These are phyloP conservation scores for Jamesozyma gamospora DNA, from an alignment of 805 yeast species.

Conservation along the genomic window DNA sequence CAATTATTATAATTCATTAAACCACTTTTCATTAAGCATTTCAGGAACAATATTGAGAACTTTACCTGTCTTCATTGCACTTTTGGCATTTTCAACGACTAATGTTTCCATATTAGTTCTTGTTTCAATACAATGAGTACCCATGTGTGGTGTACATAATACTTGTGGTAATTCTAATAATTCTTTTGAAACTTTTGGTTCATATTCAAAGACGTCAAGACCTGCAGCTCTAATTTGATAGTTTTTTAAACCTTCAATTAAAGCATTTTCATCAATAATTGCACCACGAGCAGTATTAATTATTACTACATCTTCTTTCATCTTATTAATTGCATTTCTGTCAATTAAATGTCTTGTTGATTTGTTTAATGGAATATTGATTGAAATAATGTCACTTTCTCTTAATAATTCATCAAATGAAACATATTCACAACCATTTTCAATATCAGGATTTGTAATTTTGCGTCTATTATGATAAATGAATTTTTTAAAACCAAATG, in stretches of 20 bases:
- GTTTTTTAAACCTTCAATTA: slow-evolving; percentile 44
- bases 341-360: slow-evolving; percentile 63
- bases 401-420: slow-evolving; percentile 56
- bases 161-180: slow-evolving; percentile 54
- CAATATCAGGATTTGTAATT: slow-evolving; percentile 47
- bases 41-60: slow-evolving; percentile 80
- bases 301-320: slow-evolving; percentile 68
- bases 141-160: slow-evolving; percentile 82
- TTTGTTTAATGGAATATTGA: slow-evolving; percentile 69
- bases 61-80: slow-evolving; percentile 53
- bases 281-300: slow-evolving; percentile 89
- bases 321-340: slow-evolving; percentile 46
- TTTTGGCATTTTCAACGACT: slow-evolving; percentile 57
- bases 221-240: slow-evolving; percentile 65
- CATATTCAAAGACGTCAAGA: slow-evolving; percentile 65
- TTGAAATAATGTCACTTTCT: slow-evolving; percentile 57
- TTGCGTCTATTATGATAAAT: slow-evolving; percentile 62
- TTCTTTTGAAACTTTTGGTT: slow-evolving; percentile 61
- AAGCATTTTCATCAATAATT: slow-evolving; percentile 55
- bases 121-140: slow-evolving; percentile 70
- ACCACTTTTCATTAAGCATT: slow-evolving; percentile 32
- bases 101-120: slow-evolving; percentile 71
- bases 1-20: slow-evolving; percentile 4
- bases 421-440: slow-evolving; percentile 61
- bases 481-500: slow-evolving; percentile 66